Evolutionary conservation across 306 rosid species (phyloP).

Genomic region (Ormosia emarginata): DNA sequence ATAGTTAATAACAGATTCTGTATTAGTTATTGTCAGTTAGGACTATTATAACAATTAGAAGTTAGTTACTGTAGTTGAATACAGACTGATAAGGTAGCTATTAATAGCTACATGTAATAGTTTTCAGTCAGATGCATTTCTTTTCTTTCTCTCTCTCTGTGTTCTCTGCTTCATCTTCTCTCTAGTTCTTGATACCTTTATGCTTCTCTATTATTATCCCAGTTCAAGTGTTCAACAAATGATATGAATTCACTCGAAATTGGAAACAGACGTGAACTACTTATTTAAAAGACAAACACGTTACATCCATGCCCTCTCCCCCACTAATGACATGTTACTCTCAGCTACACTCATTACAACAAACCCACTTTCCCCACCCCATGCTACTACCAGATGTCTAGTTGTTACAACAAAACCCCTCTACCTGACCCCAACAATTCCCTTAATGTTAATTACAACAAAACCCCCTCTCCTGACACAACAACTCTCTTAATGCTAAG

Average conservation of each 20-base stretch:
- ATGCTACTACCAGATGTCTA: not conserved
- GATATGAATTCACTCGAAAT: not conserved
- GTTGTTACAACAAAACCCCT: not conserved
- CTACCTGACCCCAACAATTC: not conserved
- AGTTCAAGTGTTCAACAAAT: not conserved
- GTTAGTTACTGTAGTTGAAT: too few relatives aligned
- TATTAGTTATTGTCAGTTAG: too few relatives aligned
- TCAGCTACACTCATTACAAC: not conserved
- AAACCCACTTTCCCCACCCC: not conserved
- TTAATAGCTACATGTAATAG: too few relatives aligned
- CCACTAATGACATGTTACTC: not conserved
- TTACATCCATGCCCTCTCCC: not conserved
- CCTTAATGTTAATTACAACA: not conserved
- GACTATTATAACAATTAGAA: too few relatives aligned
- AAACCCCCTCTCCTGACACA: conserved; percentile 5
- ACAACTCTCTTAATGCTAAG: not conserved
- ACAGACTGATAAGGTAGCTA: too few relatives aligned
- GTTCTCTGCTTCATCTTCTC: too few relatives aligned
- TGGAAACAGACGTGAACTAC: not conserved
- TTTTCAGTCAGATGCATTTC: not conserved
- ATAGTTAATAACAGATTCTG: too few relatives aligned
- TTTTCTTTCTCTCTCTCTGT: too few relatives aligned
- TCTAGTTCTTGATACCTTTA: too few relatives aligned
- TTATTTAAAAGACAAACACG: conserved; percentile 7
- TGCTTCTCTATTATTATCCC: not conserved